Base-by-base conservation (phyloP, 768 basidiomycete species). In the Lactarius akahatsu region DNA sequence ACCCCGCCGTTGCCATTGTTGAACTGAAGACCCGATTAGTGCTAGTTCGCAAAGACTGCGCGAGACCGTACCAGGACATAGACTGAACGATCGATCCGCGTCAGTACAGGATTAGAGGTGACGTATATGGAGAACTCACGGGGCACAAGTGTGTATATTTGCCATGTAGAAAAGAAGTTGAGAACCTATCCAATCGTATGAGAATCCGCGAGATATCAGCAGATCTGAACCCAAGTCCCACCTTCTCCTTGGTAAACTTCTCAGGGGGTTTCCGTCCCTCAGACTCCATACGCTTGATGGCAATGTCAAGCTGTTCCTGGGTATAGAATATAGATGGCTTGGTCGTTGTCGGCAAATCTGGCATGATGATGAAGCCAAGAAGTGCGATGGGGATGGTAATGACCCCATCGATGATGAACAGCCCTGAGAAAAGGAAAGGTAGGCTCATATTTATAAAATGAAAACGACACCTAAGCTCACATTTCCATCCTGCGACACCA, bases 381-480 rank as follows among this genome's bases (percentile, higher is more conserved):
- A 79, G 55, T 1, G 75, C 78, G 40, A 80, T 79, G 28, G 78
- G 78, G 16, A 79, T 67, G 4, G 78, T 78, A 63, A 79, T 78
- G 63, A 79, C 72, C 0, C 77, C 78, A 64, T 82, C 80, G 59
- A 82, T 76, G 63, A 82, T 78, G 71, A 81, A 81, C 1, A 80
- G 74, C 80, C 80, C 76, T 78, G 67, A 26, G 16, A 18, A 15
- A n/a, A n/a, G 54, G 28, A 30, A 61, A 40, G 4, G 4, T 63
- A 26, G 34, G 34, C n/a, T 38, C 1, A 57, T 2, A 32, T 32
- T 16, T 32, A n/a, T 3, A 20, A 26, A 41, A 18, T 4, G 28
- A 15, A 64, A 30, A 55, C 13, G 3, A 38, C n/a, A 9, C 23
- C 20, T 10, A 65, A 5, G 57, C 73, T 38, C 59, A 77, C 78